phyloP scores from a whole-genome alignment of 768 basidiomycete species.

The Podaxis mareebaensis region DNA sequence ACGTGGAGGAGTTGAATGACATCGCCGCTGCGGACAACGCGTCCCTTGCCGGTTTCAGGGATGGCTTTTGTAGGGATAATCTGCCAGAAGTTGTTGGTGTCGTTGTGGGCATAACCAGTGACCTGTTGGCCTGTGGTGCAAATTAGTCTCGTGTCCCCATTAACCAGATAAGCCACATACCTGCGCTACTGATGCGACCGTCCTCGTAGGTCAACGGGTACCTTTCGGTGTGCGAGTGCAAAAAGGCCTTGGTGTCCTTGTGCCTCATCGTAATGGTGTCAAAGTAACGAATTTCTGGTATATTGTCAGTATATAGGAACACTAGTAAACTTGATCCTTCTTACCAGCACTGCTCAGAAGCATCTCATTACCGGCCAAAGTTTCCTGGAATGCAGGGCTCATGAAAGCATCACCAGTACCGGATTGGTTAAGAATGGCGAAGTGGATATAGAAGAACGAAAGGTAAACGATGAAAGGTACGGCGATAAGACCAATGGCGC shows the following conservation, averaged over 20 bases:
- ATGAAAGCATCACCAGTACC: conserved; percentile 96
- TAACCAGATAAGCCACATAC: conserved; percentile 33
- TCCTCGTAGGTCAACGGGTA: conserved; percentile 96
- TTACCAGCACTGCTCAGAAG: conserved; percentile 88
- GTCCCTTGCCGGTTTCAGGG: conserved; percentile 90
- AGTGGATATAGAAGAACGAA: conserved; percentile 95
- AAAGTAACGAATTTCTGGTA: conserved; percentile 89
- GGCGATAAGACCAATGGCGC: conserved; percentile 81
- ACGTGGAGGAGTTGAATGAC: conserved; percentile 87
- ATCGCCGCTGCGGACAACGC: conserved; percentile 89
- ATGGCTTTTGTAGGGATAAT: conserved; percentile 93
- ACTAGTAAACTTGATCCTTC: conserved; percentile 17
- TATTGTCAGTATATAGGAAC: conserved; percentile 5
- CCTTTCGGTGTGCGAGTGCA: conserved; percentile 89
- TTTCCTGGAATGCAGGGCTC: conserved; percentile 98
- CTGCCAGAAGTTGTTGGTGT: conserved; percentile 95
- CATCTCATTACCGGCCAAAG: conserved; percentile 88
- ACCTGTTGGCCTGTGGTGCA: conserved; percentile 80
- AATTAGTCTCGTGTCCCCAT: conserved; percentile 6
- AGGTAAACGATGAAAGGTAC: conserved; percentile 92
- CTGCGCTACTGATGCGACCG: conserved; percentile 92
- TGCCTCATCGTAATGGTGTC: conserved; percentile 88
- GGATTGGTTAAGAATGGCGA: conserved; percentile 81
- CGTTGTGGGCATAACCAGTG: conserved; percentile 92
- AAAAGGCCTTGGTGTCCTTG: conserved; percentile 89